These are phyloP conservation scores for Nigrograna mackinnonii DNA, from an alignment of 2,329 filamentous ascomycete species.

Conservation along the genomic window DNA sequence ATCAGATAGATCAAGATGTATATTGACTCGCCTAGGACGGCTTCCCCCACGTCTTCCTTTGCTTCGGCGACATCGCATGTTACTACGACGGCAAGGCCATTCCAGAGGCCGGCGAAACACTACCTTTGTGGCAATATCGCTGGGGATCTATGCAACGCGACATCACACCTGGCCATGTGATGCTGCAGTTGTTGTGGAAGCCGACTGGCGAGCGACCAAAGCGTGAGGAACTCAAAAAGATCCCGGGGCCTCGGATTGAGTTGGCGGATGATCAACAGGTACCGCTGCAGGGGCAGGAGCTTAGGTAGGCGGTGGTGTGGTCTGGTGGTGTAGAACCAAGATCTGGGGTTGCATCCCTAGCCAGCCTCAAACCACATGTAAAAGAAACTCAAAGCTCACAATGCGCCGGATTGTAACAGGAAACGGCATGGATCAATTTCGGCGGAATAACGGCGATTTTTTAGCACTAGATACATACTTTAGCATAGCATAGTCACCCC, in stretches of 20 bases:
- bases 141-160: constrained; percentile 36
- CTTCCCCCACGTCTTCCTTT: constrained; percentile 35
- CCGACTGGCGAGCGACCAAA: constrained; percentile 26
- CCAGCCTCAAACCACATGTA: too few species aligned
- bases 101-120: constrained; percentile 17
- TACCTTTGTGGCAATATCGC: constrained; percentile 32
- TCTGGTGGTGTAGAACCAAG: too few species aligned
- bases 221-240: constrained; percentile 9
- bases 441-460: too few species aligned
- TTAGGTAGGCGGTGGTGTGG: too few species aligned
- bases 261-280: constrained; percentile 21
- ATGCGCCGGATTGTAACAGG: too few species aligned
- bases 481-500: too few species aligned
- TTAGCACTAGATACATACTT: too few species aligned
- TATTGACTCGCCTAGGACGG: constrained; percentile 15
- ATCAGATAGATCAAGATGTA: too few species aligned
- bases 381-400: too few species aligned
- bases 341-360: too few species aligned
- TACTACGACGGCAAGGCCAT: constrained; percentile 34
- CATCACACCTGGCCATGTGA: constrained; percentile 36
- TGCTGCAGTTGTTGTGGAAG: constrained; percentile 34
- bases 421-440: too few species aligned
- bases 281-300: constrained; percentile 20
- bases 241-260: constrained; percentile 21
- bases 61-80: constrained; percentile 35